phyloP scores from a whole-genome alignment of 495 filamentous ascomycete species.

The Penicillium nucicola region DNA sequence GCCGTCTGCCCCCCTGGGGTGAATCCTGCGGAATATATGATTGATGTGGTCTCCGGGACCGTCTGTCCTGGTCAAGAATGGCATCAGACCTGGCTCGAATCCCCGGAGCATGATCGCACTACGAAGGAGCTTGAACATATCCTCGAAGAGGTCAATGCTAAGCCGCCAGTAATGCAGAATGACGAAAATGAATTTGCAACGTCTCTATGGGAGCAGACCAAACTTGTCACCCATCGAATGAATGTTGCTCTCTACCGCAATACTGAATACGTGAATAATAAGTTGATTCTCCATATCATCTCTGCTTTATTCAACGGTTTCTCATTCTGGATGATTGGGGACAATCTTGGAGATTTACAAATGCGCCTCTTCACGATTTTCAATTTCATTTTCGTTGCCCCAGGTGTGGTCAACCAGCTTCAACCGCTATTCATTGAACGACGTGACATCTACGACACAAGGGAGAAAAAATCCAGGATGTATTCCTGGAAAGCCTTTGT shows the following conservation, averaged over 20 bases:
- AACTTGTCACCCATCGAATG: background rate
- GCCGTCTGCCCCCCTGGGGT: constrained; percentile 68
- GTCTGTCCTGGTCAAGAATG: constrained; percentile 2
- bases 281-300: background rate
- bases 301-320: background rate
- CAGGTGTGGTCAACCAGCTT: constrained; percentile 49
- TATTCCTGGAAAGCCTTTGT: constrained; percentile 57
- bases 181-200: background rate
- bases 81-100: background rate
- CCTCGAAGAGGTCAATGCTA: background rate
- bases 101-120: background rate
- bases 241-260: background rate
- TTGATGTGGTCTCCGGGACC: constrained; percentile 68
- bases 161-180: background rate
- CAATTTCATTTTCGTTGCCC: too few species aligned
- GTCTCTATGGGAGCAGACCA: background rate
- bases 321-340: background rate
- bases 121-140: background rate
- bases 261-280: background rate
- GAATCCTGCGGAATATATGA: constrained; percentile 90
- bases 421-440: constrained; percentile 53
- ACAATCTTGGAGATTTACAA: constrained; percentile 27
- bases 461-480: constrained; percentile 51
- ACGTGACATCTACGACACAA: constrained; percentile 49
- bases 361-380: constrained; percentile 46